Base-by-base conservation (phyloP, 768 basidiomycete species). In the Mycena metata region DNA sequence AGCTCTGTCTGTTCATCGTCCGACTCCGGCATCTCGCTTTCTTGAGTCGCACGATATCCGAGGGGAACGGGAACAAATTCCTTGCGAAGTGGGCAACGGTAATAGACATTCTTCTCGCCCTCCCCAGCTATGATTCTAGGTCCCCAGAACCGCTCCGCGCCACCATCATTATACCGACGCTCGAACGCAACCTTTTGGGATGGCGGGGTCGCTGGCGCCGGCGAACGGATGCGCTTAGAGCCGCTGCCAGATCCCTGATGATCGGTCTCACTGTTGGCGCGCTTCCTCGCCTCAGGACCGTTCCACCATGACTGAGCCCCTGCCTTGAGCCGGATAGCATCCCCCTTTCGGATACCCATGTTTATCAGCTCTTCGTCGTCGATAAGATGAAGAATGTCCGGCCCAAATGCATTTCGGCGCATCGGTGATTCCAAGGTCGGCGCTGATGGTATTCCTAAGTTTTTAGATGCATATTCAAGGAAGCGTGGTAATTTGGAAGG, bases 201-300 rank as follows among this genome's bases (percentile, higher is more conserved):
- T 6, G 61, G 61, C 17, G 61, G 50, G 23, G 51, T 56, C 2
- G 62, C 24, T 6, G 30, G 30, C 3, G 3, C 30, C 3, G 8
- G 17, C 15, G 15, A 61, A 8, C 7, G 19, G 13, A 26, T 42
- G 36, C 2, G 3, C 3, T 21, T 49, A 10, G 39, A 17, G 30
- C 16, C 12, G 26, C 15, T 21, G 30, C 3, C 51, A 21, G 35
- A 2, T 45, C n/a, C n/a, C n/a, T 7, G 4, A 19, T 10, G 30
- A 15, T 52, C 62, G 21, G 46, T 56, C 45, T 64, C 52, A 15
- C 19, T 33, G n/a, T 15, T 17, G 11, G 33, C 11, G 13, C 64
- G 46, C 56, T 66, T 66, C 66, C 54, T 70, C 12, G 66, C 70
- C 17, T 68, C 55, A 6, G 70, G 57, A 9, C 70, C 62, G 2